Conservation (phyloP, 305 asterid species). For the Solanum hybrid region DNA sequence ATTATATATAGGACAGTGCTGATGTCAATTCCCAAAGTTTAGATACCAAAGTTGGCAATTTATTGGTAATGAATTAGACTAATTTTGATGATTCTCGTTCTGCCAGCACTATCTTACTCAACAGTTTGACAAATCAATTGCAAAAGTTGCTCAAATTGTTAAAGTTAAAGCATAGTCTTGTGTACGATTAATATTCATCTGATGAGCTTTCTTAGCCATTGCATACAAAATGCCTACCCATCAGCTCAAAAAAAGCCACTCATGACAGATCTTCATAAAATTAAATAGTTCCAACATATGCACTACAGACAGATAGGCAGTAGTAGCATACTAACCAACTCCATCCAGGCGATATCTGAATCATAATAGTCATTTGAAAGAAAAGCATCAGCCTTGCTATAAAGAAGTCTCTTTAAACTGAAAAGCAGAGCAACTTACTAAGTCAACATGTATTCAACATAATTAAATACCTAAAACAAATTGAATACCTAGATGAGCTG, state of each 20-base stretch:
- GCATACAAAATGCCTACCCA: neutral
- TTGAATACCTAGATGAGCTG: slow-evolving; percentile 51
- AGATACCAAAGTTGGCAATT: neutral
- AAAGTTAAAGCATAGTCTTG: neutral
- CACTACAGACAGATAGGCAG: neutral
- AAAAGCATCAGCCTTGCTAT: slow-evolving; percentile 81
- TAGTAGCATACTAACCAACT: slow-evolving; percentile 53
- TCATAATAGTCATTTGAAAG: slow-evolving; percentile 89
- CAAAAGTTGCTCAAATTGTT: neutral
- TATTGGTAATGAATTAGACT: neutral
- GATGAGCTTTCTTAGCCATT: neutral
- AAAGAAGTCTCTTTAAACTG: slow-evolving; percentile 88
- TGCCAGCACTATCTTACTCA: neutral
- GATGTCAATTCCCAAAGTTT: neutral
- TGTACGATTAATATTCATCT: neutral
- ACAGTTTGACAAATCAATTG: neutral
- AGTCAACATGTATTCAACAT: neutral
- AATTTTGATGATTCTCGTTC: neutral
- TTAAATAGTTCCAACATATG: neutral
- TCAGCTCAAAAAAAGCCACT: neutral
- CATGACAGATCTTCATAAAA: neutral
- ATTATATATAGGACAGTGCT: neutral
- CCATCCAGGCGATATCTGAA: slow-evolving; percentile 98
- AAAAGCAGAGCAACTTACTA: slow-evolving; percentile 19
- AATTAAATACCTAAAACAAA: neutral